phyloP scores from a whole-genome alignment of 495 filamentous ascomycete species.

The Staphylotrichum tortipilum region DNA sequence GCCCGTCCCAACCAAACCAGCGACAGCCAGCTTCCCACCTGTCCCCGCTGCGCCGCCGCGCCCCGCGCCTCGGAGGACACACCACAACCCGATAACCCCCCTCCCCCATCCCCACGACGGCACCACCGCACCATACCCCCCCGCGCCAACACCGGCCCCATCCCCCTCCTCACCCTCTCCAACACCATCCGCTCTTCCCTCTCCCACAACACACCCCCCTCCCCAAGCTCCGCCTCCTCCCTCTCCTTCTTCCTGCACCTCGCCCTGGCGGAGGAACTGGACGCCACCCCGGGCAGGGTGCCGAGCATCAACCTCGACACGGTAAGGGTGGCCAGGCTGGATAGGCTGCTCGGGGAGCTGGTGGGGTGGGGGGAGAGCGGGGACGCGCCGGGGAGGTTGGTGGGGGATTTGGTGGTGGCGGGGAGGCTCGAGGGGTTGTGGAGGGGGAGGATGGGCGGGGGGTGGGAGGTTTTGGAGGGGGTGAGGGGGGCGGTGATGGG shows the following conservation, averaged over 20 bases:
- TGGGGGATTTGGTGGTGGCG: conserved; percentile 17
- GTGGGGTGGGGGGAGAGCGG: conserved; percentile 14
- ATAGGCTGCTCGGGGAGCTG: conserved; percentile 34
- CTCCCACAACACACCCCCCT: conserved; percentile 6
- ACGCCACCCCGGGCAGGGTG: conserved; percentile 6
- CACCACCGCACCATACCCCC: too few species aligned
- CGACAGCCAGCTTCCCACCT: not conserved
- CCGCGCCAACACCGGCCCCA: not conserved
- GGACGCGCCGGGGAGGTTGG: conserved; percentile 9
- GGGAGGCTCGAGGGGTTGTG: conserved; percentile 30
- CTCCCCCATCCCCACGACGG: not conserved
- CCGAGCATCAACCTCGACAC: conserved; percentile 21
- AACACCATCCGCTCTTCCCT: conserved; percentile 28
- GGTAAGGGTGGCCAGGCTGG: conserved; percentile 33
- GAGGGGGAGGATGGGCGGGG: conserved; percentile 28
- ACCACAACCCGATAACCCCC: not conserved
- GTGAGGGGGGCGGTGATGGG: too few species aligned
- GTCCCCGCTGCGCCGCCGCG: too few species aligned
- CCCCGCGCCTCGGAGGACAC: too few species aligned
- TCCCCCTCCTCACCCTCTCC: conserved; percentile 22
- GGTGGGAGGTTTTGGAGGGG: conserved; percentile 38
- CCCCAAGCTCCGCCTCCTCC: conserved; percentile 11
- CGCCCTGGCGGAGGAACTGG: conserved; percentile 27
- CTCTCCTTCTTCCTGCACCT: conserved; percentile 29
- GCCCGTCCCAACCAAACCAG: not conserved